Evolutionary conservation across 352 stramenopile genomes (phyloP), one percentile per base, ranked within the genome.

Genomic region (Phytophthora capsici): DNA sequence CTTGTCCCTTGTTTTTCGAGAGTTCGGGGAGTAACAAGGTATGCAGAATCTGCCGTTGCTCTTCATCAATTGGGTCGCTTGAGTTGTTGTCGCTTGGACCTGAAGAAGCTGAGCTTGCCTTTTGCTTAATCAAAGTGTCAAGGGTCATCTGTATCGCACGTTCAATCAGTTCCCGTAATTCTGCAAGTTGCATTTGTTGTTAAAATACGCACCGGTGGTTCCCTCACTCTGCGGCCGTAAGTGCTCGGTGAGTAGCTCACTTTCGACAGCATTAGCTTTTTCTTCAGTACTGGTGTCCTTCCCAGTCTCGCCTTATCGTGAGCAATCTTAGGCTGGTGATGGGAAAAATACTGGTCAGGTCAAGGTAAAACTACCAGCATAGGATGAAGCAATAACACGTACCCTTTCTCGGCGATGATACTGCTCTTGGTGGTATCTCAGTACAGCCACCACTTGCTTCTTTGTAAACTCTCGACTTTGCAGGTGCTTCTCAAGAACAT

Each of bases 401-500:
- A 63, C 59, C 14, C 30, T 70, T 19, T 77, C 63, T 13, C 69
- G 62, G n/a, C 63, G 61, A 16, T 68, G 51, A 47, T 77, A 71
- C 49, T 74, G 66, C 10, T 59, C 64, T 36, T 73, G 63, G 30
- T 78, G 76, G 51, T 76, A 77, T 8, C 63, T 58, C 0, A 88
- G 30, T 28, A 77, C 67, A 14, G 74, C 79, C 10, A 67, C 47
- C 9, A 88, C 58, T 62, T 88, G 74, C 19, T 84, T 88, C 20
- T 71, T 69, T 0, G 74, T 68, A 41, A 88, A 84, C 62, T 84
- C 79, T 25, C 79, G 68, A 44, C 57, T 74, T 20, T 81, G 71
- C 30, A 88, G 47, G 52, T 88, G 79, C 44, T 66, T 57, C 26
- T 86, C 76, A 6, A 88, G 73, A 47, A 71, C 66, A 14, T 76